Evolutionary conservation across 1,284 basidiomycete genomes (phyloP).

Genomic region (Flammula alnicola): DNA sequence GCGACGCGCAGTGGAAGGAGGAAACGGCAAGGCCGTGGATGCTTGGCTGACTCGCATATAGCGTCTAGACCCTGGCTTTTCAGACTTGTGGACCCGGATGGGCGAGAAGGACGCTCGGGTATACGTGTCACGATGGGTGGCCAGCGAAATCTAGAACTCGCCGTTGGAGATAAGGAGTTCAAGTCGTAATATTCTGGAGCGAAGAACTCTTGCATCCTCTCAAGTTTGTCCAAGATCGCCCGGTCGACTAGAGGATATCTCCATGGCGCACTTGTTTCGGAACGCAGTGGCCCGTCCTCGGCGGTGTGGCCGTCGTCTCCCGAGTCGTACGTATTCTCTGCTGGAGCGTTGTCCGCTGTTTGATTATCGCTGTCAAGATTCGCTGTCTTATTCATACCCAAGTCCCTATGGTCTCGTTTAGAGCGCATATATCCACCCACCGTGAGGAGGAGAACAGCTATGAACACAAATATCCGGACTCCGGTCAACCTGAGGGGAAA

Average conservation of each 20-base stretch:
- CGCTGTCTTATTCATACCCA: not conserved
- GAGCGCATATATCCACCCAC: slow-evolving; percentile 13
- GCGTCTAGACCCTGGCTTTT: not conserved
- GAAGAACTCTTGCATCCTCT: slow-evolving; percentile 25
- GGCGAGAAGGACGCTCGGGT: slow-evolving; percentile 28
- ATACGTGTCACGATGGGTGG: slow-evolving; percentile 38
- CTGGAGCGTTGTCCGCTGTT: not conserved
- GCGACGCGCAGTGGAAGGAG: slow-evolving; percentile 50
- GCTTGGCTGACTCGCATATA: slow-evolving; percentile 16
- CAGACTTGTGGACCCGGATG: not conserved
- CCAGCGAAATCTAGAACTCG: slow-evolving; percentile 19
- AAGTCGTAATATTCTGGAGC: slow-evolving; percentile 24
- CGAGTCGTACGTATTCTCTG: not conserved
- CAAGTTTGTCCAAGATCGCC: slow-evolving; percentile 32
- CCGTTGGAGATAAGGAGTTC: slow-evolving; percentile 11
- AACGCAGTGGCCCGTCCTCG: not conserved
- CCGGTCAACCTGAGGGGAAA: slow-evolving; percentile 2
- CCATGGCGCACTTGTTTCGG: slow-evolving; percentile 7
- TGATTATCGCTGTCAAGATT: not conserved
- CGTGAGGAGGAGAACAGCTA: not conserved
- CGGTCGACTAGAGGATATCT: slow-evolving; percentile 34
- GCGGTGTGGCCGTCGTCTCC: not conserved
- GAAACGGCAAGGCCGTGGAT: slow-evolving; percentile 40
- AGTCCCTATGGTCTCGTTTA: not conserved
- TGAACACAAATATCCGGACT: not conserved